Conservation (phyloP, 2,329 filamentous ascomycete species). For the Ophiosphaerella narmari region DNA sequence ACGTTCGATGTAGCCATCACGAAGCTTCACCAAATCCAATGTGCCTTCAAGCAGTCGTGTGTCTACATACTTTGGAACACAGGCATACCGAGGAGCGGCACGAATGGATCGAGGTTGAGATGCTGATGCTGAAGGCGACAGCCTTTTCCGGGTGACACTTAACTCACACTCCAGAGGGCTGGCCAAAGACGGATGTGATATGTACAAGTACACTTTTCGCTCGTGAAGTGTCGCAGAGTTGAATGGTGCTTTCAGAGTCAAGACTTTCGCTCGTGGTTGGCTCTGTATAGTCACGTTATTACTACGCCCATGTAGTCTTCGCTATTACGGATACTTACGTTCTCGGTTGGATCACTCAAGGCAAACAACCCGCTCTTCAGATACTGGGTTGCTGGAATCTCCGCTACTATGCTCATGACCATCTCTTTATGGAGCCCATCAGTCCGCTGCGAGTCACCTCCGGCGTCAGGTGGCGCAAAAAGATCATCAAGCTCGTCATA, state of each 20-base stretch:
- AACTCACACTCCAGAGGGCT: conserved; percentile 45
- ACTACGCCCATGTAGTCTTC: background rate
- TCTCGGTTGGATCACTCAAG: conserved; percentile 19
- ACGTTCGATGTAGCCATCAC: conserved; percentile 39
- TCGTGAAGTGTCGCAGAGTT: conserved; percentile 45
- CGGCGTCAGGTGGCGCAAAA: conserved; percentile 38
- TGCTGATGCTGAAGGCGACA: conserved; percentile 36
- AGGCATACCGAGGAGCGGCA: conserved; percentile 37
- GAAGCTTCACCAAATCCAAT: conserved; percentile 39
- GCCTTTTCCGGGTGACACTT: conserved; percentile 41
- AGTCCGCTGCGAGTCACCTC: conserved; percentile 36
- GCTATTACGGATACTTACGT: conserved; percentile 13
- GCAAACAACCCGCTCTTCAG: conserved; percentile 34
- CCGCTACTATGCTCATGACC: conserved; percentile 42
- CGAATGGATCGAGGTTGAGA: conserved; percentile 27
- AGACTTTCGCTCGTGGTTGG: conserved; percentile 28
- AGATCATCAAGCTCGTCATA: conserved; percentile 47
- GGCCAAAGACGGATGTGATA: conserved; percentile 38
- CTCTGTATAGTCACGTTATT: conserved; percentile 3
- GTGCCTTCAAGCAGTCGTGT: conserved; percentile 28
- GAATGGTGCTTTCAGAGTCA: conserved; percentile 40
- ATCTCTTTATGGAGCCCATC: conserved; percentile 47
- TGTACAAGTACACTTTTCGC: conserved; percentile 45
- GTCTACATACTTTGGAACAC: conserved; percentile 39
- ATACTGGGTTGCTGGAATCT: conserved; percentile 37